Evolutionary conservation across 2,329 filamentous ascomycete species (phyloP).

Genomic region (Bipolaris sorokiniana): DNA sequence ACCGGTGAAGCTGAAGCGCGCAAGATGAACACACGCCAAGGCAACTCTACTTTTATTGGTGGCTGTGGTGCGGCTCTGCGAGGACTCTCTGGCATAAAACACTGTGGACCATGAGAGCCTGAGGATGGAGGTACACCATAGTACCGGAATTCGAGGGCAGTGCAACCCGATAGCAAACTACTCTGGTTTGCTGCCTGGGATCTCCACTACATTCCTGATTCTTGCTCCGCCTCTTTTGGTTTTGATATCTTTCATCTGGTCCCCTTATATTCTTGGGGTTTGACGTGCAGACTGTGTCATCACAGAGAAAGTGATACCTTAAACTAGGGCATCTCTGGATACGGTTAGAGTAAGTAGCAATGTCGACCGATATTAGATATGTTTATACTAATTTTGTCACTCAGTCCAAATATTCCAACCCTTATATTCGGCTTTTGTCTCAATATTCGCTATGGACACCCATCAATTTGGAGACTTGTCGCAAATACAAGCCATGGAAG

Average conservation of each 20-base stretch:
- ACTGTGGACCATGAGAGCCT: slow-evolving; percentile 27
- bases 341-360: slow-evolving; percentile 2
- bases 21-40: slow-evolving; percentile 12
- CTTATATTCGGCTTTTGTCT: neutral
- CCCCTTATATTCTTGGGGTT: slow-evolving; percentile 14
- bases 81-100: slow-evolving; percentile 38
- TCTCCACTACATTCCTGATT: slow-evolving; percentile 10
- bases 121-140: slow-evolving; percentile 27
- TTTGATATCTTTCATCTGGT: slow-evolving; percentile 19
- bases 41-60: slow-evolving; percentile 20
- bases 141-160: slow-evolving; percentile 34
- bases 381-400: neutral
- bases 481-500: slow-evolving; percentile 37
- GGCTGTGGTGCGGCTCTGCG: slow-evolving; percentile 46
- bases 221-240: slow-evolving; percentile 39
- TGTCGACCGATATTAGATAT: neutral
- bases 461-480: slow-evolving; percentile 41
- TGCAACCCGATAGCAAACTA: slow-evolving; percentile 33
- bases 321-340: neutral
- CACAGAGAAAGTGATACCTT: slow-evolving; percentile 2
- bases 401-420: neutral
- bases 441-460: slow-evolving; percentile 19
- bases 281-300: slow-evolving; percentile 7
- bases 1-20: slow-evolving; percentile 39
- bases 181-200: slow-evolving; percentile 32